A percentile compares a stretch with the other conserved stretches of the same genome.
These are phyloP conservation scores for Aspergillus versicolor DNA, from an alignment of 2,329 filamentous ascomycete genomes.

Conservation along the genomic window DNA sequence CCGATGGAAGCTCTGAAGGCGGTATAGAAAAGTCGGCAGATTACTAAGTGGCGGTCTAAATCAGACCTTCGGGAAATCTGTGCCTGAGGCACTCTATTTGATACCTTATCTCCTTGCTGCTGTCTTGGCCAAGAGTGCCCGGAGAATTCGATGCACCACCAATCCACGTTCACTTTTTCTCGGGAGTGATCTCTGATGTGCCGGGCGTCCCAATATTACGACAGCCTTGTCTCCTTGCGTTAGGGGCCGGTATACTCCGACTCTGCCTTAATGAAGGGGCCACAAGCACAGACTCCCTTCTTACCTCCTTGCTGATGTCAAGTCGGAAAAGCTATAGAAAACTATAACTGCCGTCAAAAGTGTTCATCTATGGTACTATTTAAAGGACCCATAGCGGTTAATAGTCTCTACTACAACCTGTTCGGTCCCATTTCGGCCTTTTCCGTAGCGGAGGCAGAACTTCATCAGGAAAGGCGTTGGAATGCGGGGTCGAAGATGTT, in stretches of 20 bases:
- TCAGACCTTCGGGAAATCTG: neutral
- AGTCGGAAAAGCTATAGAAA: no score
- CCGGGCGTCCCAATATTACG: neutral
- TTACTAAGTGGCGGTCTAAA: slow-evolving; percentile 3
- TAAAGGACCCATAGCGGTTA: no score
- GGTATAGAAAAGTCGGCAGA: neutral
- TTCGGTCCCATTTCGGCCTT: no score
- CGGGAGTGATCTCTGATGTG: neutral
- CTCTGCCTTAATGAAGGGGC: neutral
- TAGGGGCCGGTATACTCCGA: neutral
- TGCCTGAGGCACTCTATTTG: neutral
- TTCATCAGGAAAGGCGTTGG: slow-evolving; percentile 2
- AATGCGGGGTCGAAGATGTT: slow-evolving; percentile 22
- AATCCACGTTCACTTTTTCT: neutral
- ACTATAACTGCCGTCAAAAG: neutral
- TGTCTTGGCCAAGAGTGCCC: neutral
- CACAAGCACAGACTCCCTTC: neutral
- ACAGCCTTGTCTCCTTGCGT: neutral
- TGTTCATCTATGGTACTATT: no score
- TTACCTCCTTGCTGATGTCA: neutral
- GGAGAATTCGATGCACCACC: neutral
- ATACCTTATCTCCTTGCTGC: neutral
- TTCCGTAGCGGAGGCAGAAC: no score
- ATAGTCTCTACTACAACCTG: no score
- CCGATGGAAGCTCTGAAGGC: neutral